Evolutionary conservation across 2,329 filamentous ascomycete genomes (phyloP), one percentile per base, ranked within the genome.

Genomic region (Penicillium oxalicum): DNA sequence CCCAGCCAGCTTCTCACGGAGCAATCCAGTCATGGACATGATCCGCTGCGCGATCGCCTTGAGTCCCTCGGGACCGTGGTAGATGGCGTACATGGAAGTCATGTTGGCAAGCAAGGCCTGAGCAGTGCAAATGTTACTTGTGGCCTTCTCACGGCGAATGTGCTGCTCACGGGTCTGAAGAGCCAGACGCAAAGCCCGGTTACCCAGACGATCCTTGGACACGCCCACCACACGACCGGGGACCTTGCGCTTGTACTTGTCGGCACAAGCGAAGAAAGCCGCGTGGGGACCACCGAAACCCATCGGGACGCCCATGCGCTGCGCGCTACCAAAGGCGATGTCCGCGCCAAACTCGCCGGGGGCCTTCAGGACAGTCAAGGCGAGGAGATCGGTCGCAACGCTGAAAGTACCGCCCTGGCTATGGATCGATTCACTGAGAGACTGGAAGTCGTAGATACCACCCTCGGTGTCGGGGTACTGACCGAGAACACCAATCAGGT

Each of bases 41-140:
- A 87, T 80, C 55, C 84, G 82, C 66, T 91, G 80, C 1, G 91
- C 91, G 65, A 96, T 96, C 11, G 82, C 79, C 70, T 83, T 89
- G 44, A 97, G 74, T 13, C 91, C 90, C 46, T 82, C 71, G 0
- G 91, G 91, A 3, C 91, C 91, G 66, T 97, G 91, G 69, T 96
- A 97, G 46, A 96, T 78, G 45, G 90, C 91, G 65, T 95, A 97
- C 74, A 96, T 86, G 47, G 91, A 89, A 59, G 83, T 91, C 88
- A 96, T 96, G 70, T 97, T 97, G 34, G 91, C 91, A 44, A 96
- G 77, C 26, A 97, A 75, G 7, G 91, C 91, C 71, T 97, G 91
- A 1, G 91, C 91, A 1, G 91, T 97, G 74, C 91, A 97, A 51
- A 96, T 91, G 65, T 97, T 97, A 75, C 90, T 95, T 1, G 91